A percentile compares a stretch with the other conserved stretches of the same genome.
Conservation (phyloP, 192 early-diverging fungal species). For the Podila minutissima region DNA sequence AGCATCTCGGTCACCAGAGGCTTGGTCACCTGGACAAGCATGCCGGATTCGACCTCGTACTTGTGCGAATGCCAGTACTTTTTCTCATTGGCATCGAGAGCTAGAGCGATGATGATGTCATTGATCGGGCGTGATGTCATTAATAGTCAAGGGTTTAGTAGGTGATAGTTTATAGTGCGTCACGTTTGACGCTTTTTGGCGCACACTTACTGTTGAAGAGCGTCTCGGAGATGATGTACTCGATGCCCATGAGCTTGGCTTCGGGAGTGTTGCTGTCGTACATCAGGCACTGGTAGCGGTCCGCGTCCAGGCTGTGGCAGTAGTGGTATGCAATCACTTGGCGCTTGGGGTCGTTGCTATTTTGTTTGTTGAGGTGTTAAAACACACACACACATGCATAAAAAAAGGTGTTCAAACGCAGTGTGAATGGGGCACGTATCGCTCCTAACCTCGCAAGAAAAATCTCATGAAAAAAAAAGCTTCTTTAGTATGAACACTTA, state of each 20-base stretch:
- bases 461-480: too few species aligned
- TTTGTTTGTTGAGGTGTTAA: too few species aligned
- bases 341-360: constrained; percentile 54
- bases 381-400: not conserved
- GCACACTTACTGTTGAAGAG: constrained; percentile 54
- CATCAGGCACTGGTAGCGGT: constrained; percentile 65
- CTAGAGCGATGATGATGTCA: constrained; percentile 5
- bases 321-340: constrained; percentile 64
- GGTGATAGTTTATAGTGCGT: too few species aligned
- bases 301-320: constrained; percentile 58
- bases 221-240: constrained; percentile 67
- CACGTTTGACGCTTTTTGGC: too few species aligned
- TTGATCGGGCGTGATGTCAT: not conserved
- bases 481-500: constrained; percentile 3
- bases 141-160: not conserved
- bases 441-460: too few species aligned
- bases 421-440: not conserved
- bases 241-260: constrained; percentile 64
- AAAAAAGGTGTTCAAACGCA: not conserved
- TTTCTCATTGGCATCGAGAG: constrained; percentile 57
- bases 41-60: constrained; percentile 61
- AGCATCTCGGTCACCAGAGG: constrained; percentile 41
- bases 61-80: constrained; percentile 69
- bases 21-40: constrained; percentile 43
- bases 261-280: constrained; percentile 52